A percentile compares a stretch with the other conserved stretches of the same genome.
Evolutionary conservation across 2,329 filamentous ascomycete species (phyloP).

Genomic region (Chrysoporthe deuterocubensis): DNA sequence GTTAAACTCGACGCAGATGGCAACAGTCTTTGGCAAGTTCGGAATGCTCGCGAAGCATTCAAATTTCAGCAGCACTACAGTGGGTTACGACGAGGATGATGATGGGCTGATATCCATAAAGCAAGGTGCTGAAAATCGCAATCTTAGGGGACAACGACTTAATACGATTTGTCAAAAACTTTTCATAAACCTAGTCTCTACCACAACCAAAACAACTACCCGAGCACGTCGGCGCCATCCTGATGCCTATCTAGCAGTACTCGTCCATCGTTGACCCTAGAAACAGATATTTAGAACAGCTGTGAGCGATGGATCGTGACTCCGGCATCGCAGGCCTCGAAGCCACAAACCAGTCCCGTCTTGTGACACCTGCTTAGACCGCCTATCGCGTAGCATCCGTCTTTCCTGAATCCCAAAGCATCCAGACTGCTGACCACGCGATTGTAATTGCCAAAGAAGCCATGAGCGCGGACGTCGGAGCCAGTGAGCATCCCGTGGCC

Average conservation of each 20-base stretch:
- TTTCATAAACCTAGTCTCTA: neutral
- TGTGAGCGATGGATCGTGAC: neutral
- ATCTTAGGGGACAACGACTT: neutral
- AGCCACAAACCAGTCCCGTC: conserved; percentile 46
- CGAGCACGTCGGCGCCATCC: too few species aligned
- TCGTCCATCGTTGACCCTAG: neutral
- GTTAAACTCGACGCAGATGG: too few species aligned
- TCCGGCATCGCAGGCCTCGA: conserved; percentile 28
- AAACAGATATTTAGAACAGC: neutral
- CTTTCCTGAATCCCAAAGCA: conserved; percentile 38
- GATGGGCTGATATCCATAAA: neutral
- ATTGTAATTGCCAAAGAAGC: conserved; percentile 58
- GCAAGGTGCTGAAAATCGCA: neutral
- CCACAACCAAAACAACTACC: too few species aligned
- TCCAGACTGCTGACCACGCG: conserved; percentile 46
- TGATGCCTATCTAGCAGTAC: too few species aligned
- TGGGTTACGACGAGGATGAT: neutral
- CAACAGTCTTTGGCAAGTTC: too few species aligned
- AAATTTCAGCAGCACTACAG: too few species aligned
- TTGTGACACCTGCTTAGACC: conserved; percentile 45
- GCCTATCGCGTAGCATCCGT: conserved; percentile 49
- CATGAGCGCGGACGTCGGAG: conserved; percentile 52
- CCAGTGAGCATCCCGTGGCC: conserved; percentile 56
- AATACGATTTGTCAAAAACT: neutral
- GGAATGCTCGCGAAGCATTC: too few species aligned